Evolutionary conservation across 108 stramenopile species (phyloP).

Genomic region (Cylindrotheca fusiformis): DNA sequence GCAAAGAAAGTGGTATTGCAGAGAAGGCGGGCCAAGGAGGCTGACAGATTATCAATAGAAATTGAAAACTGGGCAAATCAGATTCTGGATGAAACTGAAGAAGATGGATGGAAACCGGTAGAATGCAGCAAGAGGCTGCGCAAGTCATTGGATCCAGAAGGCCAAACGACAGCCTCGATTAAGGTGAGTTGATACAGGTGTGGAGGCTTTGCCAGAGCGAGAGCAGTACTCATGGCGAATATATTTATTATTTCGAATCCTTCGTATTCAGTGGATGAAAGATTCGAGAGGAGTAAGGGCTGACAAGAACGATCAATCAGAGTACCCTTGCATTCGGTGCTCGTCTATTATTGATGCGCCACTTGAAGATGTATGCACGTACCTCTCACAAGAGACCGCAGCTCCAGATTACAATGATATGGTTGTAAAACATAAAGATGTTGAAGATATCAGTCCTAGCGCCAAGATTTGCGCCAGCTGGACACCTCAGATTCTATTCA

Average conservation of each 20-base stretch:
- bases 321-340: constrained; percentile 78
- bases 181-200: constrained; percentile 49
- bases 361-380: constrained; percentile 74
- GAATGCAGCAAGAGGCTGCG: constrained; percentile 63
- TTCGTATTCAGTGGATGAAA: constrained; percentile 62
- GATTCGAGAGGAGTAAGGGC: constrained; percentile 65
- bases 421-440: constrained; percentile 53
- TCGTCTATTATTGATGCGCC: constrained; percentile 78
- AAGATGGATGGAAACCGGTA: constrained; percentile 75
- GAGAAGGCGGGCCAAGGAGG: constrained; percentile 12
- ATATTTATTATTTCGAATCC: too few relatives aligned
- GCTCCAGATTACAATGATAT: constrained; percentile 78
- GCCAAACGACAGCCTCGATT: constrained; percentile 58
- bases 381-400: constrained; percentile 54
- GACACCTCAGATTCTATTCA: constrained; percentile 77
- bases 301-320: constrained; percentile 32
- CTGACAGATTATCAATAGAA: constrained; percentile 52
- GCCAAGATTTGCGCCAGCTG: constrained; percentile 80
- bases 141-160: constrained; percentile 56
- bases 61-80: constrained; percentile 72
- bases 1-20: constrained; percentile 31
- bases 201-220: too few relatives aligned
- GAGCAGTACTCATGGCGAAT: too few relatives aligned
- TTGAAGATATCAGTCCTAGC: constrained; percentile 46
- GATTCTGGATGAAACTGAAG: constrained; percentile 39